A percentile compares a stretch with the other conserved stretches of the same genome.
These are phyloP conservation scores for Chlorella variabilis DNA, from an alignment of 163 green algal genomes.

Conservation along the genomic window DNA sequence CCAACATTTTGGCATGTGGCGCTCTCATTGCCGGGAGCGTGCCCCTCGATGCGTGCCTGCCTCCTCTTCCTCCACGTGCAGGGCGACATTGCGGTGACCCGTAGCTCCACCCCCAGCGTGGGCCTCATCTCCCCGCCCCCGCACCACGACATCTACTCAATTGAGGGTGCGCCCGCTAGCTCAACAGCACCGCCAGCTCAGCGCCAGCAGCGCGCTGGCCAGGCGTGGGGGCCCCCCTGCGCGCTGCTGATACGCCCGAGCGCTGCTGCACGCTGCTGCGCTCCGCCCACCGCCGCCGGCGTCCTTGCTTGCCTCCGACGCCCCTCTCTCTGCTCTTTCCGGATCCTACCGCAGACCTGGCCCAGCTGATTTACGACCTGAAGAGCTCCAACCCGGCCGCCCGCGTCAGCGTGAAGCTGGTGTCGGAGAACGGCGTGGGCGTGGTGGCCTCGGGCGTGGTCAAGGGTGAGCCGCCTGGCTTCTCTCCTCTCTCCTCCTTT, in stretches of 20 bases:
- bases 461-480: conserved; percentile 55
- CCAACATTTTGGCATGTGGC: no score
- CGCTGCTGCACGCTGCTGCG: no score
- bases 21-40: no score
- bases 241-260: no score
- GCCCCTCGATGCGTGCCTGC: background rate
- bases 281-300: background rate
- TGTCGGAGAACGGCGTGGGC: conserved; percentile 94
- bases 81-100: conserved; percentile 93
- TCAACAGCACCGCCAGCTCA: background rate
- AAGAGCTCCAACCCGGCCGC: conserved; percentile 91
- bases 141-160: conserved; percentile 98
- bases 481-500: no score
- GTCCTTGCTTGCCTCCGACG: no score
- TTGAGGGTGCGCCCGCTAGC: conserved; percentile 65
- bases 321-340: no score
- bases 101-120: conserved; percentile 88
- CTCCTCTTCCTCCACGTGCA: conserved; percentile 50
- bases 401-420: conserved; percentile 94
- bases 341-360: conserved; percentile 70
- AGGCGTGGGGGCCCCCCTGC: background rate
- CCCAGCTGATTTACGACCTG: conserved; percentile 98
- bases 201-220: background rate
- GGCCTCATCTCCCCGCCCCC: conserved; percentile 94
- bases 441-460: conserved; percentile 67